Conservation (phyloP, 208 protist genomes). For the Leishmania turanica region DNA sequence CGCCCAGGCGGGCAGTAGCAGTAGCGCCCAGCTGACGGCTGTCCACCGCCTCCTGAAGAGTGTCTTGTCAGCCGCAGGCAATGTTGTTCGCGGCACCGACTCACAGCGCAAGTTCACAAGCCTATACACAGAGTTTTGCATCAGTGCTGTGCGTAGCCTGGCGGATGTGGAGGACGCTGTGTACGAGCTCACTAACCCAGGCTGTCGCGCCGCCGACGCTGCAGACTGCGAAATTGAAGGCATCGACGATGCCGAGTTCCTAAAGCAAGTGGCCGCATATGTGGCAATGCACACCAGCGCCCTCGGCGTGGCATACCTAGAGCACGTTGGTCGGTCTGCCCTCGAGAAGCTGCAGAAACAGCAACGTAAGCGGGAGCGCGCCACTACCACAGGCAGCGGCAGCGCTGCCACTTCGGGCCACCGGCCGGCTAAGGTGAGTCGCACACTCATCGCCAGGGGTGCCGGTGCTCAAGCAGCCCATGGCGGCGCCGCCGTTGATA, state of each 20-base stretch:
- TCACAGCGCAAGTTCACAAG: constrained; percentile 74
- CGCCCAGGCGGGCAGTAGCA: constrained; percentile 1
- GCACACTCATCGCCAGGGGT: constrained; percentile 2
- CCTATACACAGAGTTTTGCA: constrained; percentile 76
- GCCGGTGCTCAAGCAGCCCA: constrained; percentile 3
- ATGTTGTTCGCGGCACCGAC: constrained; percentile 76
- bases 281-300: constrained; percentile 53
- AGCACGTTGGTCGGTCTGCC: constrained; percentile 61
- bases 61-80: constrained; percentile 27
- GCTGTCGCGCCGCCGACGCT: constrained; percentile 40
- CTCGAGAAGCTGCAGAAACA: constrained; percentile 39
- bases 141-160: constrained; percentile 45
- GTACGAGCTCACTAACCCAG: constrained; percentile 56
- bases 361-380: constrained; percentile 43
- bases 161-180: constrained; percentile 69
- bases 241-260: constrained; percentile 50
- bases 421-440: constrained; percentile 22
- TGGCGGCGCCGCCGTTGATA: neutral
- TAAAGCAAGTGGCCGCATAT: constrained; percentile 59
- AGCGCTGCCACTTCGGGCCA: constrained; percentile 11
- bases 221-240: constrained; percentile 37
- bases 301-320: constrained; percentile 62
- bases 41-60: constrained; percentile 39
- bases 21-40: constrained; percentile 14
- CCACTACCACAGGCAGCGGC: constrained; percentile 12